Conservation (phyloP, 2,329 filamentous ascomycete species). For the Acrodontium crateriforme region DNA sequence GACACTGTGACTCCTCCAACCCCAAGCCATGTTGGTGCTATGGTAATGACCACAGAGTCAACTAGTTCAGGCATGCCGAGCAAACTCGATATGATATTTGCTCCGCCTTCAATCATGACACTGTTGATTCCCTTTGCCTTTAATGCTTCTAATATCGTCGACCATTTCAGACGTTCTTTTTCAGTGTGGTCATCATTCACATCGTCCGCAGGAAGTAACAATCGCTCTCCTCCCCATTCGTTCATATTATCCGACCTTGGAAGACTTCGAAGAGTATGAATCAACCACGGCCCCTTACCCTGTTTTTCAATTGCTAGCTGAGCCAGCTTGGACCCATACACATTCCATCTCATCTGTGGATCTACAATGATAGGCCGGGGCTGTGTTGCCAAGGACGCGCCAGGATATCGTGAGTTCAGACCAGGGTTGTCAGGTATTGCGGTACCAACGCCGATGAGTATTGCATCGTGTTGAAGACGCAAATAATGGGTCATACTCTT, state of each 20-base stretch:
- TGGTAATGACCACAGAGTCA: constrained; percentile 70
- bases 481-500: constrained; percentile 92
- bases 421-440: constrained; percentile 73
- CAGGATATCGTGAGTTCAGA: constrained; percentile 63
- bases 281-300: constrained; percentile 61
- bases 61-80: constrained; percentile 49
- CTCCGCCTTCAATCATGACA: constrained; percentile 88
- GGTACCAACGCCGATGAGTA: constrained; percentile 73
- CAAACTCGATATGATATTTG: constrained; percentile 65
- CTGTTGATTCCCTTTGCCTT: constrained; percentile 50
- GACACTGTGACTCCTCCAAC: constrained; percentile 66
- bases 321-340: constrained; percentile 48
- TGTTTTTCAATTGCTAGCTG: constrained; percentile 47
- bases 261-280: no score
- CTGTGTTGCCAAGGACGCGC: constrained; percentile 42
- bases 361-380: constrained; percentile 76
- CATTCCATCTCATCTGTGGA: constrained; percentile 59
- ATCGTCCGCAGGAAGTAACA: neutral
- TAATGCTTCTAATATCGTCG: constrained; percentile 46
- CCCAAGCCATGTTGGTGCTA: constrained; percentile 85
- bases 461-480: constrained; percentile 67
- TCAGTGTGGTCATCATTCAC: neutral
- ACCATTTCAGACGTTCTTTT: constrained; percentile 50
- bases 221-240: neutral
- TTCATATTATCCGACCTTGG: no score